Evolutionary conservation across 306 rosid genomes (phyloP).

Genomic region (Fragaria nilgerrensis): DNA sequence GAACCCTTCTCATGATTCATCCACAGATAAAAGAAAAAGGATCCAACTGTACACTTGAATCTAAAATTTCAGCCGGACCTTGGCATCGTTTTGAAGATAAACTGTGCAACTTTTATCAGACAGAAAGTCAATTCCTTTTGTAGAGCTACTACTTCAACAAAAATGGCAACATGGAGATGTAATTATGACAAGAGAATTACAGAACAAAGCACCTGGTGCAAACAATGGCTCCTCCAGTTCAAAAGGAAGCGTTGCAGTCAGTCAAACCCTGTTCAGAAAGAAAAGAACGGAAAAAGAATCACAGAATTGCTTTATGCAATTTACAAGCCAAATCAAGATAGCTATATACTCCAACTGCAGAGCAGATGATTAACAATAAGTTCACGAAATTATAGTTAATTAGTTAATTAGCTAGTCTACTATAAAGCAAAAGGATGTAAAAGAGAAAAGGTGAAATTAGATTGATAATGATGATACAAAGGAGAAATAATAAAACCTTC

Average conservation of each 20-base stretch:
- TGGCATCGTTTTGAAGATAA: conserved; percentile 13
- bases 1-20: neutral
- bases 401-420: neutral
- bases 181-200: conserved; percentile 1
- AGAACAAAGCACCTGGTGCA: conserved; percentile 13
- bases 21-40: neutral
- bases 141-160: conserved; percentile 19
- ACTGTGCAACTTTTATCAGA: conserved; percentile 22
- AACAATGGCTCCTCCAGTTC: conserved; percentile 6
- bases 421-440: neutral
- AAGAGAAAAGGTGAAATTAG: conserved; percentile 6
- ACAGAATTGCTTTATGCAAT: neutral
- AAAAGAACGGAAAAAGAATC: conserved; percentile 6
- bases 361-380: neutral
- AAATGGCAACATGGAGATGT: neutral
- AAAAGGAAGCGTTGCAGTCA: conserved; percentile 8
- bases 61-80: conserved; percentile 9
- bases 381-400: neutral
- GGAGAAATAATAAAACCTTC: conserved; percentile 58
- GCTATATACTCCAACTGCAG: neutral
- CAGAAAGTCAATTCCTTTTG: conserved; percentile 44
- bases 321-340: conserved; percentile 11
- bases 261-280: conserved; percentile 20
- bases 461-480: conserved; percentile 15
- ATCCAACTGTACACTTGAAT: neutral